Percentiles rank a stretch among this genome's conserved stretches.
Evolutionary conservation across 2,329 filamentous ascomycete genomes (phyloP).

Genomic region (Pseudohalonectria lignicola): DNA sequence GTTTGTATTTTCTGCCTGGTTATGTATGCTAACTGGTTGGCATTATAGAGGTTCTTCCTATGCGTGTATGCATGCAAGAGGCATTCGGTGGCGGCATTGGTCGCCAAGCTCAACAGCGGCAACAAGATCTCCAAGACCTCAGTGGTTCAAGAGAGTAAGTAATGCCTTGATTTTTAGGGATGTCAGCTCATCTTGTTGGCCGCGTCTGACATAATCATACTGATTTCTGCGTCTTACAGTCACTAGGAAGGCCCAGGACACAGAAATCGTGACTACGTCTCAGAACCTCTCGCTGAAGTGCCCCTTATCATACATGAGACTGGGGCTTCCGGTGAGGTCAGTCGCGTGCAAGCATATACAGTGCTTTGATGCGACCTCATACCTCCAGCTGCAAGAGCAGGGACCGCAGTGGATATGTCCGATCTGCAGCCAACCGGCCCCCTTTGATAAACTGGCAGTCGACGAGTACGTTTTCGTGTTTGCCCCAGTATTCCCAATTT

Average conservation of each 20-base stretch:
- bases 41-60: conserved; percentile 57
- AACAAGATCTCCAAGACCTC: conserved; percentile 69
- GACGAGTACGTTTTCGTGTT: conserved; percentile 57
- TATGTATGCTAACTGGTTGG: neutral
- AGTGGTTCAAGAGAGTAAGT: conserved; percentile 75
- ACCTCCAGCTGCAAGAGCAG: conserved; percentile 89
- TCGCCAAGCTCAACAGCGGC: conserved; percentile 51
- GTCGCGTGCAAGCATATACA: conserved; percentile 77
- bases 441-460: conserved; percentile 73
- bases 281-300: conserved; percentile 87
- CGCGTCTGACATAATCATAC: too few relatives aligned
- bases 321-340: conserved; percentile 70
- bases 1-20: too few relatives aligned
- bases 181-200: neutral
- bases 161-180: neutral
- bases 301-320: conserved; percentile 75
- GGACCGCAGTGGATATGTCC: conserved; percentile 96
- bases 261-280: conserved; percentile 82
- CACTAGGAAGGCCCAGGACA: conserved; percentile 68
- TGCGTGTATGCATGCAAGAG: conserved; percentile 66
- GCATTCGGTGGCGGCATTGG: conserved; percentile 60
- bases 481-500: too few relatives aligned
- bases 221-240: too few relatives aligned
- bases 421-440: conserved; percentile 74
- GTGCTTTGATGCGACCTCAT: conserved; percentile 89